Evolutionary conservation across 148 eudicot species (phyloP).

Genomic region (Nepenthes mirabilis): DNA sequence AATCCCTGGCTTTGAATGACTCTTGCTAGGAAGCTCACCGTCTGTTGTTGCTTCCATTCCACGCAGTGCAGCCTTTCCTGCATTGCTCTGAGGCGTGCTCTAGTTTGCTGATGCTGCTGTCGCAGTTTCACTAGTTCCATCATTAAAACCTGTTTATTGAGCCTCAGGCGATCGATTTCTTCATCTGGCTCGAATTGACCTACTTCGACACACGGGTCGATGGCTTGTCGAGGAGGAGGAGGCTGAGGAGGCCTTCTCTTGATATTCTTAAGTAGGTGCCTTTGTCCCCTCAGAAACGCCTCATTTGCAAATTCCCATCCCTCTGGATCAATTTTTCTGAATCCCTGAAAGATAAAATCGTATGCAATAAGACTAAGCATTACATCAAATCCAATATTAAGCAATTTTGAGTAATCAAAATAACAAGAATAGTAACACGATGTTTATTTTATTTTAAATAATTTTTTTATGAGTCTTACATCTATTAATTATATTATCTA

Average conservation of each 20-base stretch:
- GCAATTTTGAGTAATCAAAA: neutral
- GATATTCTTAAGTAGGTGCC: constrained; percentile 14
- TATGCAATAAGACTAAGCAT: neutral
- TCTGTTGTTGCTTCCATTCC: constrained; percentile 18
- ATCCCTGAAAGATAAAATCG: constrained; percentile 7
- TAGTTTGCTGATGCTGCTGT: constrained; percentile 17
- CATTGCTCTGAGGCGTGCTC: constrained; percentile 9
- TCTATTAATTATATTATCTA: too few relatives aligned
- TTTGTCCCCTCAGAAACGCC: constrained; percentile 14
- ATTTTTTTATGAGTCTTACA: too few relatives aligned
- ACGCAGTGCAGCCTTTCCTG: constrained; percentile 8
- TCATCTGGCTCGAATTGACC: constrained; percentile 11
- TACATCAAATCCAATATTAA: neutral
- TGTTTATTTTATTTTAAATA: too few relatives aligned
- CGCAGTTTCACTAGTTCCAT: constrained; percentile 16
- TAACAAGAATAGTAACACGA: neutral
- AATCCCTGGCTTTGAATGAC: constrained; percentile 19
- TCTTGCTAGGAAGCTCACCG: constrained; percentile 16
- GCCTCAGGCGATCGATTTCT: constrained; percentile 14
- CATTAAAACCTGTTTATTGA: constrained; percentile 15
- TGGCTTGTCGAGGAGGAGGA: neutral
- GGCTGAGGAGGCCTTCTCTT: constrained; percentile 6
- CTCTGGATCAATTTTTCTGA: constrained; percentile 17
- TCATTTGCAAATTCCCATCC: constrained; percentile 20
- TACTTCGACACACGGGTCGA: constrained; percentile 14